These are phyloP conservation scores for Calocybe gambosa DNA, from an alignment of 1,284 basidiomycete species.

Conservation along the genomic window DNA sequence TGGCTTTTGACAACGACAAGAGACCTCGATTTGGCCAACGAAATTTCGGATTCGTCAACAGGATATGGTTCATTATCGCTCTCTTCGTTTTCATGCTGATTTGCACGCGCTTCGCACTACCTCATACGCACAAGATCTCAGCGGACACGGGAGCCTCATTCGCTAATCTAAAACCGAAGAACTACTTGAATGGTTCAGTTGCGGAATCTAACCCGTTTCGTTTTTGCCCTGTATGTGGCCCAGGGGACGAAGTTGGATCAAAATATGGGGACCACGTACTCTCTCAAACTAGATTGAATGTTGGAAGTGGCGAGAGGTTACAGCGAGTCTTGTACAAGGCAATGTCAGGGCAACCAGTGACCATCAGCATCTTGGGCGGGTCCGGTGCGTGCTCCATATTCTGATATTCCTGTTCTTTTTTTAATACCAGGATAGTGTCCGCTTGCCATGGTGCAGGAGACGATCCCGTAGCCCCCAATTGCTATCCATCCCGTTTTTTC, in stretches of 20 bases:
- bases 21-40: conserved; percentile 47
- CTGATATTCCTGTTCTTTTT: not conserved
- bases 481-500: conserved; percentile 90
- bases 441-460: conserved; percentile 92
- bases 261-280: conserved; percentile 78
- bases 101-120: conserved; percentile 56
- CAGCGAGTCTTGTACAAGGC: conserved; percentile 83
- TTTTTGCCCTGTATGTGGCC: conserved; percentile 86
- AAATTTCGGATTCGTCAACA: conserved; percentile 55
- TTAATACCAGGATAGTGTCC: conserved; percentile 50
- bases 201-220: conserved; percentile 71
- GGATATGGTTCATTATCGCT: conserved; percentile 66
- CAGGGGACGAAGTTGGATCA: conserved; percentile 69
- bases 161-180: conserved; percentile 54
- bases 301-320: conserved; percentile 79
- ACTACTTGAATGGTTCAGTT: conserved; percentile 58
- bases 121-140: conserved; percentile 20
- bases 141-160: conserved; percentile 36
- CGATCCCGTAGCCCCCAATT: conserved; percentile 78
- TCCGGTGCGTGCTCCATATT: conserved; percentile 53
- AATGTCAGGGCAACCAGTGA: conserved; percentile 79
- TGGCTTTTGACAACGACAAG: conserved; percentile 46
- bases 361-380: conserved; percentile 87
- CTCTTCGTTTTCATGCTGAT: conserved; percentile 54
- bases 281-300: conserved; percentile 71